phyloP scores from a whole-genome alignment of 305 asterid species.

The Fraxinus platypoda region DNA sequence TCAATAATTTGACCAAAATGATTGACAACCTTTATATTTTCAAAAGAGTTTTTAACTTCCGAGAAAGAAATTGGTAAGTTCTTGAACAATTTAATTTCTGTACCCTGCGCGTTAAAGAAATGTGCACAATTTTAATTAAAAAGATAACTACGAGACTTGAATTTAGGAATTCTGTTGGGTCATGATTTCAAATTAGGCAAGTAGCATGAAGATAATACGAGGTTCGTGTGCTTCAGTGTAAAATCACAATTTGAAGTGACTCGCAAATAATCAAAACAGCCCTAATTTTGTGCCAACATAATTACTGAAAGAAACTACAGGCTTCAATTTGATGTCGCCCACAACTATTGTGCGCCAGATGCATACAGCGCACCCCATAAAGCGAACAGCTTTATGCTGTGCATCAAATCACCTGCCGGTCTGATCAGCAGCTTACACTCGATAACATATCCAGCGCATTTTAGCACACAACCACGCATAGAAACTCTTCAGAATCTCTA shows the following conservation, averaged over 20 bases:
- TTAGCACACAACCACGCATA: background rate
- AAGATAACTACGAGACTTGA: background rate
- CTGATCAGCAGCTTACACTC: background rate
- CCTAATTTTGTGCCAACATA: conserved; percentile 9
- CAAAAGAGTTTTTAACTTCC: background rate
- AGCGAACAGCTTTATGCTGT: background rate
- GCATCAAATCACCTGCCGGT: background rate
- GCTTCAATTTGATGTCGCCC: conserved; percentile 7
- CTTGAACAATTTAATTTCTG: background rate
- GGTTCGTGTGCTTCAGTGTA: conserved; percentile 33
- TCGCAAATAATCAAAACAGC: conserved; percentile 31
- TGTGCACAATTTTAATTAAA: background rate
- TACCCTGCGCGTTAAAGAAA: background rate
- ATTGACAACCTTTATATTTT: background rate
- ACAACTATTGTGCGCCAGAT: background rate
- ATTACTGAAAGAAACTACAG: background rate
- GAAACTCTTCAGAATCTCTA: background rate
- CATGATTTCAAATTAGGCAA: background rate
- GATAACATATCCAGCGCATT: conserved; percentile 3
- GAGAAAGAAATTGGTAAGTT: background rate
- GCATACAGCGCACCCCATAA: background rate
- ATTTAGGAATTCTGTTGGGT: background rate
- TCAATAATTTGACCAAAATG: background rate
- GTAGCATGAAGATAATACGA: conserved; percentile 32
- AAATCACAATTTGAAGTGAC: conserved; percentile 34